A percentile compares a stretch with the other conserved stretches of the same genome.
Conservation (phyloP, 202 grass and related monocot genomes). For the Schoenoplectus tabernaemontani region DNA sequence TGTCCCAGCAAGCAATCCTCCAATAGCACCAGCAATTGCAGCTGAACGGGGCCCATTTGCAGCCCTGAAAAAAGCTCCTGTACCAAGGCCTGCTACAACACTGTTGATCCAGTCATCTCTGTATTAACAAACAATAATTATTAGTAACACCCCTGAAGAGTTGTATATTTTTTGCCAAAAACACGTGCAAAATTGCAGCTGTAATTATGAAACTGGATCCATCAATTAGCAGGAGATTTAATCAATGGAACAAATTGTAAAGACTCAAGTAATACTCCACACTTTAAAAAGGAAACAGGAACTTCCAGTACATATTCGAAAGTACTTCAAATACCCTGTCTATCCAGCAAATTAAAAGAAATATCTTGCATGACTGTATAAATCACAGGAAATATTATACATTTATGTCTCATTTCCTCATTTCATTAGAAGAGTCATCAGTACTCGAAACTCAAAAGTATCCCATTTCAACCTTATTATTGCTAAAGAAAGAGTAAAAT, state of each 20-base stretch:
- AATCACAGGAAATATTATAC: neutral
- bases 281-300: neutral
- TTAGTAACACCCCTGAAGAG: neutral
- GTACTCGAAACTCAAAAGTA: neutral
- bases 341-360: neutral
- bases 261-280: neutral
- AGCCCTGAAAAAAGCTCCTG: slow-evolving; percentile 59
- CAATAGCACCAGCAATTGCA: slow-evolving; percentile 67
- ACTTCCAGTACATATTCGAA: neutral
- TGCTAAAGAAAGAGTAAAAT: neutral
- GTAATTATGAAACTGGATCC: neutral
- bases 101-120: slow-evolving; percentile 93
- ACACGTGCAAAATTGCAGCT: neutral
- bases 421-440: neutral
- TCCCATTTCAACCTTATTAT: neutral
- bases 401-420: neutral
- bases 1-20: slow-evolving; percentile 55
- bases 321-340: neutral
- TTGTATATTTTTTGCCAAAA: neutral
- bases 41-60: slow-evolving; percentile 77
- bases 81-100: slow-evolving; percentile 73
- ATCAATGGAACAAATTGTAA: neutral
- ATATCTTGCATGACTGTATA: neutral
- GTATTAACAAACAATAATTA: neutral
- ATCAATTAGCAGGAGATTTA: neutral